These are phyloP conservation scores for Ustilago loliicola DNA, from an alignment of 1,284 basidiomycete species.

Conservation along the genomic window DNA sequence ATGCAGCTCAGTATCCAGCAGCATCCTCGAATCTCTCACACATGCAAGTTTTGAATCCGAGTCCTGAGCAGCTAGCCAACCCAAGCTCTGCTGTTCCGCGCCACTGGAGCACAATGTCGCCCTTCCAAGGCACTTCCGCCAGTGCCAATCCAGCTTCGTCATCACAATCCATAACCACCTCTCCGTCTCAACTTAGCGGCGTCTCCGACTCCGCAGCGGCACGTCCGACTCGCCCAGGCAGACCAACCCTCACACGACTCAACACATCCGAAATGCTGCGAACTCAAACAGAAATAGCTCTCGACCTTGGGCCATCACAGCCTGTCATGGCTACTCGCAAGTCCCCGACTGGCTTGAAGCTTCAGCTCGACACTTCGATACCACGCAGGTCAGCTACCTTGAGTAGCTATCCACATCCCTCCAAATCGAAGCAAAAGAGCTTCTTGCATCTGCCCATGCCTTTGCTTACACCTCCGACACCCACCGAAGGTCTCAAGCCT, in stretches of 20 bases:
- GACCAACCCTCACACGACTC: constrained; percentile 49
- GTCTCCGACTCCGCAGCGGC: not conserved
- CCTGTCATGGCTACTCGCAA: constrained; percentile 7
- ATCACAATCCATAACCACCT: constrained; percentile 4
- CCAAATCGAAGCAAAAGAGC: constrained; percentile 10
- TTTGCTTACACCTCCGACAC: constrained; percentile 9
- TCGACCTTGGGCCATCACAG: constrained; percentile 11
- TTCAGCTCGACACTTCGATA: constrained; percentile 43
- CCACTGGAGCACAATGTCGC: not conserved
- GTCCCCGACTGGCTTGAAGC: constrained; percentile 32
- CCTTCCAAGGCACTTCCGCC: not conserved
- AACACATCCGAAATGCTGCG: constrained; percentile 57
- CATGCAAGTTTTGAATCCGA: not conserved
- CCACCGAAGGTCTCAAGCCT: not conserved
- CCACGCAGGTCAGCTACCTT: constrained; percentile 41
- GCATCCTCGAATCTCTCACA: not conserved
- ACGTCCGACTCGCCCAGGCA: constrained; percentile 12
- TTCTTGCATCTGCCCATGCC: constrained; percentile 9
- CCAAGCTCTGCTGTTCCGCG: not conserved
- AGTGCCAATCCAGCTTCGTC: not conserved
- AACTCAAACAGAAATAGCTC: constrained; percentile 20
- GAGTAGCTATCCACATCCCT: constrained; percentile 34
- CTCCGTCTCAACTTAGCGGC: constrained; percentile 5
- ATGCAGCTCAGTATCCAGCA: constrained; percentile 12
- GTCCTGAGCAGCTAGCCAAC: constrained; percentile 1